A percentile compares a stretch with the other conserved stretches of the same genome.
These are phyloP conservation scores for Citrullus amarus DNA, from an alignment of 306 rosid species.

Conservation along the genomic window DNA sequence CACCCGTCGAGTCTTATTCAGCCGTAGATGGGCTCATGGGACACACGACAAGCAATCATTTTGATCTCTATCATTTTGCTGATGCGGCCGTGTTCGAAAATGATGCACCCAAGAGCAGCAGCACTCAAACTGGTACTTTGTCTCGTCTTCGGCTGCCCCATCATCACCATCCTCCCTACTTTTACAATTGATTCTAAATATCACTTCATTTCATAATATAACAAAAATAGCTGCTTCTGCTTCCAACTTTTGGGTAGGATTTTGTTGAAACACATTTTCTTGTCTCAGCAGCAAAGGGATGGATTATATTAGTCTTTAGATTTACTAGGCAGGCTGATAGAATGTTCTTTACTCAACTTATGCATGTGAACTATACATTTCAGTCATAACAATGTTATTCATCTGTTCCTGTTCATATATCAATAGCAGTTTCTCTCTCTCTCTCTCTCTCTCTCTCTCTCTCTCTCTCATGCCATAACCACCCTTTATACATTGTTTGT, in stretches of 20 bases:
- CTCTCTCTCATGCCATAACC: not conserved
- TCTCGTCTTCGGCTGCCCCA: not conserved
- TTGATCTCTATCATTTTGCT: conserved; percentile 40
- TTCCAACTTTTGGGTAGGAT: not conserved
- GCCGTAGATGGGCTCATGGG: conserved; percentile 1
- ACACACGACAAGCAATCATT: conserved; percentile 12
- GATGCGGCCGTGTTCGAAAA: conserved; percentile 32
- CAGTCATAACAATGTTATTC: not conserved
- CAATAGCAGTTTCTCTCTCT: not conserved
- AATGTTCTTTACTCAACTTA: not conserved
- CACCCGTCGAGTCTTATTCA: conserved; percentile 13
- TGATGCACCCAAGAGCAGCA: not conserved
- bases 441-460: too few species aligned
- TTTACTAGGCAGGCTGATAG: not conserved
- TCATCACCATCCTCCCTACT: not conserved
- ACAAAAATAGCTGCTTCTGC: not conserved
- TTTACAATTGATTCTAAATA: not conserved
- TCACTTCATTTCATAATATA: not conserved
- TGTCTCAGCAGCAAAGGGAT: not conserved
- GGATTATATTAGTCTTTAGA: not conserved
- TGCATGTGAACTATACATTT: not conserved
- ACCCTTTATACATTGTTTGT: not conserved
- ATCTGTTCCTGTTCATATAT: not conserved
- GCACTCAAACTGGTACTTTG: not conserved
- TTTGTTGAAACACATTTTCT: not conserved